Conservation (phyloP, 1,284 basidiomycete genomes). For the Ceratobasidium sp. region DNA sequence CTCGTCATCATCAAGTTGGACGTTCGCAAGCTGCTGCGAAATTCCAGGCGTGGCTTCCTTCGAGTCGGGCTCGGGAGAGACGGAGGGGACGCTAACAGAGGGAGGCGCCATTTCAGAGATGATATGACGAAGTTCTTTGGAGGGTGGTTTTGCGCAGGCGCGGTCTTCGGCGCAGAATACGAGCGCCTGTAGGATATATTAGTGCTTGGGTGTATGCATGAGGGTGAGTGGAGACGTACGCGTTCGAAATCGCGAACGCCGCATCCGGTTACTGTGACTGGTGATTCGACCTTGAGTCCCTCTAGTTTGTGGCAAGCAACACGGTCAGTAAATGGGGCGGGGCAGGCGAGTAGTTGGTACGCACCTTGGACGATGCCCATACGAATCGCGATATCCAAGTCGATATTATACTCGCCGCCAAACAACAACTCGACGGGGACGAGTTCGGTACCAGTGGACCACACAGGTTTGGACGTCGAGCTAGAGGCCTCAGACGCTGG, state of each 20-base stretch:
- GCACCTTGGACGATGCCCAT: slow-evolving; percentile 28
- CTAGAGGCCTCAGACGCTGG: background rate
- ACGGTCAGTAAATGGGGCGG: background rate
- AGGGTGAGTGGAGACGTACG: background rate
- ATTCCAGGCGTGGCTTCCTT: background rate
- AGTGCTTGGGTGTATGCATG: background rate
- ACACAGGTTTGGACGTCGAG: slow-evolving; percentile 21
- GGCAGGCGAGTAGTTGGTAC: background rate
- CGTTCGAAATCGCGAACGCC: slow-evolving; percentile 22
- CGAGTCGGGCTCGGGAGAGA: background rate
- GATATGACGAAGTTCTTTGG: background rate
- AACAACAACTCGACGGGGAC: slow-evolving; percentile 16
- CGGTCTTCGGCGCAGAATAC: slow-evolving; percentile 37
- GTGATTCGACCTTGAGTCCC: background rate
- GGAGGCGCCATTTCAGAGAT: slow-evolving; percentile 20
- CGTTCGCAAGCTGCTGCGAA: background rate
- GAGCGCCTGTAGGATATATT: slow-evolving; percentile 5
- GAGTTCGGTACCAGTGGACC: slow-evolving; percentile 26
- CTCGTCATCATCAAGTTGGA: slow-evolving; percentile 7
- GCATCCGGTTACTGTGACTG: slow-evolving; percentile 16
- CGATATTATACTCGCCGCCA: slow-evolving; percentile 15
- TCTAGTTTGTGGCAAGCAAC: background rate
- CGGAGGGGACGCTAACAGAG: background rate
- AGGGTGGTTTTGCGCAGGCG: slow-evolving; percentile 1
- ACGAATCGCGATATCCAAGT: slow-evolving; percentile 33